Base-by-base conservation (phyloP, 208 protist species). In the Blastocrithidia nonstop region DNA sequence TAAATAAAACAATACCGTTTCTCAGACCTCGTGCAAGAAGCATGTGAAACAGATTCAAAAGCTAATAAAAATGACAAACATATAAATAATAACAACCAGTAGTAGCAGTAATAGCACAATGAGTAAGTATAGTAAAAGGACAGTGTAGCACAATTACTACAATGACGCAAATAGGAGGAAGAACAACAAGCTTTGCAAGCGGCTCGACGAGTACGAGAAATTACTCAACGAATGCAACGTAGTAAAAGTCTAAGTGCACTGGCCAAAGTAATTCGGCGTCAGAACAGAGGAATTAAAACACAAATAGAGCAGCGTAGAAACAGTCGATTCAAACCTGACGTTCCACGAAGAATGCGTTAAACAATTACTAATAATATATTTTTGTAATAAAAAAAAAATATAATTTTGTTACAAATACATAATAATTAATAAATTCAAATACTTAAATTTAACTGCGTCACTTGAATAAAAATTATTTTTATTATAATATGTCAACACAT, bases 151-250 rank as follows among this genome's bases (percentile, higher is more conserved):
- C 44, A 55, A 22, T 20, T 87, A 24, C 39, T 88, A 29, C 50
- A 66, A 42, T 52, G 46, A 29, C 60, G 62, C 15, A 41, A 56
- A 3, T 49, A 55, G 21, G 51, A 84, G 54, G 73, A 77, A 43
- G 31, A 54, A 4, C 29, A 68, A 22, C 50, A 71, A 15, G 58
- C 59, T 7, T 15, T 50, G 9, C 26, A 45, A n/a, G 61, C 83
- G 3, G 78, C 72, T 13, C 54, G 67, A 19, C 66, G 69, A 6
- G 54, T 77, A 45, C 66, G 71, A 23, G 83, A 93, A 46, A 65
- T 88, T 15, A 66, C 67, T 17, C 83, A 93, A 52, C 78, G 83
- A 11, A 66, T 80, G 44, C 72, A 88, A 57, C 78, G 83, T 17
- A 85, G 78, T 57, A 71, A 70, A 23, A 85, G 75, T 29, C 62